A percentile compares a stretch with the other conserved stretches of the same genome.
phyloP scores from a whole-genome alignment of 495 filamentous ascomycete genomes.

The Tetracladium setigerum region DNA sequence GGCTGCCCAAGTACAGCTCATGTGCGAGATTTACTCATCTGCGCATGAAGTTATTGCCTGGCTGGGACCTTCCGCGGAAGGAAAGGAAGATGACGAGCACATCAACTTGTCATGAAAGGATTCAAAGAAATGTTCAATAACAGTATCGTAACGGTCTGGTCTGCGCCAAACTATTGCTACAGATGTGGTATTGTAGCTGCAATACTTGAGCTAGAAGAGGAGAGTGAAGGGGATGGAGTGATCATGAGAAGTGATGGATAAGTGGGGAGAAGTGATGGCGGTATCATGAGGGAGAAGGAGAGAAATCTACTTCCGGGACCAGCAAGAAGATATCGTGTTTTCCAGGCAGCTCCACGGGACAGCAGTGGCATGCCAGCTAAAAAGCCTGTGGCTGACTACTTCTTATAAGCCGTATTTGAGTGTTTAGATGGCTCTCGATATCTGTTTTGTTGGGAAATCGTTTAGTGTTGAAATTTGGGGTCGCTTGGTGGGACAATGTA shows the following conservation, averaged over 20 bases:
- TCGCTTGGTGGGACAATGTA: too few relatives aligned
- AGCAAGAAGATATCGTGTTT: slow-evolving; percentile 87
- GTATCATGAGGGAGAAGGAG: slow-evolving; percentile 18
- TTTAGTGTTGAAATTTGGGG: too few relatives aligned
- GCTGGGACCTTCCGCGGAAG: too few relatives aligned
- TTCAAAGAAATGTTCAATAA: slow-evolving; percentile 99
- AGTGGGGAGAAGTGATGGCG: slow-evolving; percentile 47
- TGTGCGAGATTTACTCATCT: too few relatives aligned
- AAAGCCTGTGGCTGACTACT: slow-evolving; percentile 97
- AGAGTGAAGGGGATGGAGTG: slow-evolving; percentile 61
- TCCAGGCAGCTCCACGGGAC: slow-evolving; percentile 95
- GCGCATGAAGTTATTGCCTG: too few relatives aligned
- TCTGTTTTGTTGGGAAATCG: too few relatives aligned
- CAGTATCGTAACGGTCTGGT: slow-evolving; percentile 95
- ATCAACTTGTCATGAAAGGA: slow-evolving; percentile 98
- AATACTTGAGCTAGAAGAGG: slow-evolving; percentile 86
- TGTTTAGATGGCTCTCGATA: too few relatives aligned
- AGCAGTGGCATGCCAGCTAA: slow-evolving; percentile 97
- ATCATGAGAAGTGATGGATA: slow-evolving; percentile 77
- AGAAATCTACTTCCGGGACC: slow-evolving; percentile 52
- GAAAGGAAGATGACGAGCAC: too few relatives aligned
- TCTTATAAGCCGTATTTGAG: too few relatives aligned
- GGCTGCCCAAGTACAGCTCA: too few relatives aligned
- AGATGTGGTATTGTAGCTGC: slow-evolving; percentile 95
- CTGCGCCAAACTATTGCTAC: slow-evolving; percentile 97